Evolutionary conservation across 163 green algal species (phyloP), one percentile per base, ranked within the genome.

Genomic region (Chloromonas sp.): DNA sequence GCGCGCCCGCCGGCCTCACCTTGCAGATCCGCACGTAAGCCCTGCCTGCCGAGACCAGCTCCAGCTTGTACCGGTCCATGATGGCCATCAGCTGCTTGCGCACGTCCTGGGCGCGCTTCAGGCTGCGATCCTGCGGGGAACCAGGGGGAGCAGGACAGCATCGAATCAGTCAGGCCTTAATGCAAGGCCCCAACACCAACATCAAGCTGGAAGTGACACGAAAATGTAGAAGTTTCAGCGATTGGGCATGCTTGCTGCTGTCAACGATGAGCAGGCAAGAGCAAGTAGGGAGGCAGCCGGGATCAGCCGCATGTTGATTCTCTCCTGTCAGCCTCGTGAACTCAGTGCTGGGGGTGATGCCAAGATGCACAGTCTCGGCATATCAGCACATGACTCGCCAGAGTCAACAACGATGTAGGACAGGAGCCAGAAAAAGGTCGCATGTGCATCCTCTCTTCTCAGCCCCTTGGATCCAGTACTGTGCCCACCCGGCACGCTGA

Each of bases 11-110:
- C 66, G 66, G 8, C 14, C 77, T 3, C 78, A 87, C 84, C 90
- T 95, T 96, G 86, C 96, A 96, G 62, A 99, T 95, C 77, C 91
- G 89, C 78, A 86, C 84, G 86, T 93, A 93, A 85, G 89, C 90
- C 60, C 84, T 85, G 82, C 88, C 89, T 0, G 85, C 89, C 8
- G 82, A 93, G 15, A 96, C 95, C 14, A 98, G 89, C 86, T 98
- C 96, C 84, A 99, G 93, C 88, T 98, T 98, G 92, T 98, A 99
- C 11, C 96, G 88, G 90, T 99, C 97, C 97, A 99, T 99, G 93
- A 99, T 99, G 70, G 94, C 91, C 59, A 99, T 90, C 80, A 99
- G 94, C 95, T 99, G 97, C 92, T 99, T 99, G 78, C 97, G 92
- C 84, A 99, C 97, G 89, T 99, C 97, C 92, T 99, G 96, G 11